Base-by-base conservation (phyloP, 306 rosid genomes). In the Vigna angularis region DNA sequence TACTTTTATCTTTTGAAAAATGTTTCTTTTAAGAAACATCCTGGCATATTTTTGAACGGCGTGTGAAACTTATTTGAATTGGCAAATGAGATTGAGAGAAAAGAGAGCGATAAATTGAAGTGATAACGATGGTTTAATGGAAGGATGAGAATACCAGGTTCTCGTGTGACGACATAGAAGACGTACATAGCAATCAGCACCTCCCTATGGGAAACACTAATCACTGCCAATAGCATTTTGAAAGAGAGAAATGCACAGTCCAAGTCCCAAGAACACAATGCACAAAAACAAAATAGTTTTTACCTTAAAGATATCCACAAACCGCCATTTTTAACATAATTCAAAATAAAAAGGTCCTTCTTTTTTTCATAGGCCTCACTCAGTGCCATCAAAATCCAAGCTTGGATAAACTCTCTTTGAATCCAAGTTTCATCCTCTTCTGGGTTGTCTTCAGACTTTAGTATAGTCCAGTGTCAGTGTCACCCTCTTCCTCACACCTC, bases 321-420 rank as follows among this genome's bases (percentile, higher is more conserved):
- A 74, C 68, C 75, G 58, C 85, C 85, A 72, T 68, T 76, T 55
- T 72, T 30, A 72, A 44, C 72, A 32, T 42, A 57, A 57, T 48
- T 55, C 32, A 64, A 79, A 82, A 49, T 57, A 36, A 81, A 68
- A 81, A 22, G 42, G 12, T 34, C 38, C 14, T 61, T 72, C 62
- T 45, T 34, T 34, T 70, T 79, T 75, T 73, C 49, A 49, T 15
- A 8, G 16, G 18, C 24, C 14, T 4, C 3, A 34, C 76, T 56
- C 6, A 34, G 80, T 56, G 44, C 53, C 38, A 81, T 85, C 68
- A 75, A 81, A 71, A 82, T 69, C 74, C 81, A 18, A 38, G 22
- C 78, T 79, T 82, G 57, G 77, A 82, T 83, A 87, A 87, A 86
- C 89, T 91, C 89, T 84, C 97, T 91, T 93, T 84, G 88, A 91